Base-by-base conservation (phyloP, 495 filamentous ascomycete species). In the Trichocladium antarcticum region DNA sequence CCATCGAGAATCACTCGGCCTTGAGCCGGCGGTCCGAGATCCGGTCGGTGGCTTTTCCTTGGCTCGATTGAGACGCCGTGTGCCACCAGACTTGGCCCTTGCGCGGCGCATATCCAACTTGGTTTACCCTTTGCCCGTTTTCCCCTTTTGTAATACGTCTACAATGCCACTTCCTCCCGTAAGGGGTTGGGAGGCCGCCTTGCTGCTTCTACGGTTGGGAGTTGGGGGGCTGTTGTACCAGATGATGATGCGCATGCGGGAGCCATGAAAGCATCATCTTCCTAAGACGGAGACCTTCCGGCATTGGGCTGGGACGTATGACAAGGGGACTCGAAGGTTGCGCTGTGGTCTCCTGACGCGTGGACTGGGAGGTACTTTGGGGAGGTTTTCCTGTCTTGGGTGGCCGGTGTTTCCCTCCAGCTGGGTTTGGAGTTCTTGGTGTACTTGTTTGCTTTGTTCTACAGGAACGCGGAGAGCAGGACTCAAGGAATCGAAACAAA, bases 301-400 rank as follows among this genome's bases (percentile, higher is more conserved):
- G n/a, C n/a, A n/a, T n/a, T n/a, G 40, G 35, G 22, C 14, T 44
- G 35, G 40, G 38, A 12, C 17, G 21, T 39, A 20, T 32, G 3
- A 15, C 31, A 15, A 42, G 38, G 47, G 47, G 47, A 43, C 28
- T 49, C 37, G 39, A 49, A 37, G 38, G 32, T 36, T 43, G 47
- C 20, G 17, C 19, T 21, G 20, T 31, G 47, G 47, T 39, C 20
- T 21, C 16, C 24, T 15, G 31, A 43, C 20, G 24, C 17, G 27
- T 5, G 49, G 37, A 16, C 36, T 42, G 35, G 31, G 22, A 21
- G 43, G 14, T 16, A 16, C 28, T 20, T 31, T 15, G 42, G 49
- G 17, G 42, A 32, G 17, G 24, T 0, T 20, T 20, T 11, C n/a
- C 28, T 28, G 5, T 34, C 37, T 20, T 10, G 16, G 20, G 32